A percentile compares a stretch with the other conserved stretches of the same genome.
Evolutionary conservation across 441 rosid genomes (phyloP).

Genomic region (Pelargonium citronellum): DNA sequence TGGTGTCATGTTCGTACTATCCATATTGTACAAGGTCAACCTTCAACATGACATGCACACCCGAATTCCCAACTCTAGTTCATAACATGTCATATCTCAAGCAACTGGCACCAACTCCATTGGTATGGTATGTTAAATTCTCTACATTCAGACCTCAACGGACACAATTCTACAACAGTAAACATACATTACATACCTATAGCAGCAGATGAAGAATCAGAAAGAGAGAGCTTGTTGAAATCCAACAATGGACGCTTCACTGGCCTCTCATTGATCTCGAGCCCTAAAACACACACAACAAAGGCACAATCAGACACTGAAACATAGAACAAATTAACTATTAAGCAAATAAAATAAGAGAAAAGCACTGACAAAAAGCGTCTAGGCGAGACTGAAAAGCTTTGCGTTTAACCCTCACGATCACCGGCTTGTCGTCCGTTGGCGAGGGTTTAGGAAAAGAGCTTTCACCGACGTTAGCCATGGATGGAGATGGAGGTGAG

Average conservation of each 20-base stretch:
- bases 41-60: no score
- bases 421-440: slow-evolving; percentile 47
- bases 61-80: no score
- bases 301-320: background rate
- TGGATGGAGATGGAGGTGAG: slow-evolving; percentile 13
- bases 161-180: background rate
- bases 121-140: background rate
- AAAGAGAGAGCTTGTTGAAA: slow-evolving; percentile 52
- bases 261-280: slow-evolving; percentile 84
- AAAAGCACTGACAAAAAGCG: slow-evolving; percentile 56
- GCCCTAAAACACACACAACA: slow-evolving; percentile 43
- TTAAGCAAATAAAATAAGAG: background rate
- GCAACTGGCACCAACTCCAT: background rate
- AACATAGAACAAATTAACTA: background rate
- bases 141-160: background rate
- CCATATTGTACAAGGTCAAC: no score
- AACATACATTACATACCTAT: slow-evolving; percentile 33
- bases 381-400: slow-evolving; percentile 47
- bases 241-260: slow-evolving; percentile 53
- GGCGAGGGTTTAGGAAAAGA: slow-evolving; percentile 27
- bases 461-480: slow-evolving; percentile 44
- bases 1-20: no score
- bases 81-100: background rate
- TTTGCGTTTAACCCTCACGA: slow-evolving; percentile 89
- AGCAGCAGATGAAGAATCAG: slow-evolving; percentile 26